Evolutionary conservation across 257 asterid genomes (phyloP), one percentile per base, ranked within the genome.

Genomic region (Solanum habrochaites): DNA sequence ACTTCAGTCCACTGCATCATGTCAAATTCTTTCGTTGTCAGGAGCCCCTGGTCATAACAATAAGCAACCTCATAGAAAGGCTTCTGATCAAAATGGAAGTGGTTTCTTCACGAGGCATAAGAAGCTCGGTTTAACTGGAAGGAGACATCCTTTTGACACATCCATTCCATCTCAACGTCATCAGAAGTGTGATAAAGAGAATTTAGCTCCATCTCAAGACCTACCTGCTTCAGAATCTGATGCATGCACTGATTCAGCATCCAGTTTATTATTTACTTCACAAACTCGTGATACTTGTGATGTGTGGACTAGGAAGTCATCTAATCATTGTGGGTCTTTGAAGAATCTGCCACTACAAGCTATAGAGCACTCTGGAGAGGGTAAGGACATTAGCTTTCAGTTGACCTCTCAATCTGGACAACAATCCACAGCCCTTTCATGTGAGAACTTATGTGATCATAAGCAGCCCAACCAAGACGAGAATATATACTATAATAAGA

Each of bases 151-250:
- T 58, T 40, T 78, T 27, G 86, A 90, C 60, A 71, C 86, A 86
- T 60, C 77, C 31, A 71, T 83, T 45, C 47, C 86, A 31, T 81
- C 90, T 86, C 90, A 86, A 47, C 23, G 83, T 75, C 88, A 35
- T 42, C 78, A 70, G 83, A 82, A 67, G 64, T 89, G 89, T 84
- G 89, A 90, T 66, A 91, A 91, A 82, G 98, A 93, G 91, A 92
- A 95, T 70, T 52, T 81, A 78, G 78, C 86, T 67, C 92, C 92
- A 78, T 69, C n/a, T 32, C 88, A 56, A 40, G 15, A 86, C 37
- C 43, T 84, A 72, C 67, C 37, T 15, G 75, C 82, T 85, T 85
- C 78, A 58, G 83, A 87, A 89, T 83, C 69, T 69, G 84, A 87
- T 42, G 72, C 80, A 84, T 47, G 43, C 58, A 60, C 67, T 71